Base-by-base conservation (phyloP, 2,329 filamentous ascomycete genomes). In the Dichotomopilus funicola region DNA sequence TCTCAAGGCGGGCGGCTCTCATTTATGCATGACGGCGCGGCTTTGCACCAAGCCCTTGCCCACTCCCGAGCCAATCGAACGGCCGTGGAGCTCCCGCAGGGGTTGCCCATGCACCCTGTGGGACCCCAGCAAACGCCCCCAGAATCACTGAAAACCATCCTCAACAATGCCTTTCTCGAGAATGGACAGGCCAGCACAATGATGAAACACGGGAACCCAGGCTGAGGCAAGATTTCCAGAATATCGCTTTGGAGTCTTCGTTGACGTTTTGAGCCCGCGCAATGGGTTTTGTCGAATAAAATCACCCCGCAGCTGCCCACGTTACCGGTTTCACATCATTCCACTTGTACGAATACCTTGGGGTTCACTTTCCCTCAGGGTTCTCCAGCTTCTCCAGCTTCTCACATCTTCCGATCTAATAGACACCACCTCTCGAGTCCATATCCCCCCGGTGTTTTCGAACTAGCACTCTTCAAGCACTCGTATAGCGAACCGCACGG, bases 81-180 rank as follows among this genome's bases (percentile, higher is more conserved):
- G 56, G 56, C 52, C 56, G 40, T 42, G 46, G 58, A 56, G 54
- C 51, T 41, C 54, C 19, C 53, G 49, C 55, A 36, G 49, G 52
- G 35, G 49, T 54, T 31, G 41, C 12, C 40, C 44, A 36, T 9
- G 46, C 34, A 43, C 45, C 6, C 13, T 44, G 56, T 49, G 51
- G 47, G 43, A 37, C 48, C 10, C 43, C 3, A 34, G 11, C 38
- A 46, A 49, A 58, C 36, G 47, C 31, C 41, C 6, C 55, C 40
- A 9, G 36, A 44, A 33, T 46, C 37, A 13, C 27, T 40, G 47
- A 48, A 57, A 54, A n/a, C 46, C 13, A 44, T 43, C 54, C 35
- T 55, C 55, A 60, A 61, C 61, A 63, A 64, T 60, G 60, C 57
- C 55, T 54, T 61, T 60, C 53, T 51, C 45, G 31, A 54, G 44